Base-by-base conservation (phyloP, 148 eudicot species). In the Silene conica region DNA sequence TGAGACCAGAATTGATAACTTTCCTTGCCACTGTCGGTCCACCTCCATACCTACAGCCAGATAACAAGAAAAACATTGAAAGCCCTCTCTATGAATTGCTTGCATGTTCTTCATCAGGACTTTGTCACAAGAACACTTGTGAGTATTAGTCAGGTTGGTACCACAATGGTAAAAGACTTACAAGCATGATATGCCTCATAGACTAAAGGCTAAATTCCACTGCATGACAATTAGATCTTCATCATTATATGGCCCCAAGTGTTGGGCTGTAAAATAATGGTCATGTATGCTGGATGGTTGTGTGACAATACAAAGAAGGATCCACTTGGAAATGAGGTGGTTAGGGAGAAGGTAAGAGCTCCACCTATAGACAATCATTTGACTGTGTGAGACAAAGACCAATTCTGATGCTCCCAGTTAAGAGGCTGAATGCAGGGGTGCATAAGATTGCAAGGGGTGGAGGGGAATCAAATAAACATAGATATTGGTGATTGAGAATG, bases 1-100 rank as follows among this genome's bases (percentile, higher is more conserved):
- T 87, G 73, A 89, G 85, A 80, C 97, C 97, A 72, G 88, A 86
- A 81, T 78, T 81, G 55, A 94, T 92, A 62, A 90, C 97, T 83
- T 86, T 92, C 41, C 98, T 86, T 11, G 96, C 87, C 86, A 94
- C 82, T 22, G 85, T 80, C 26, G 98, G 98, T 70, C 98, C 98
- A 76, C 98, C 98, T 79, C 98, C 98, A 87, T 94, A 94, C 98
- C 98, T 94, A 79, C 73, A 83, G 67, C 54, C 76, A 73, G 64
- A 62, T 77, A 79, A 50, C 45, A 61, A 68, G 50, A 67, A 22
- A 26, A 71, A 28, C 52, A 28, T 23, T 14, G 22, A 60, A 57
- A 26, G n/a, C 74, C 64, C 61, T 60, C 31, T 50, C 34, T 69
- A 54, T 52, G 28, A 23, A 8, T 25, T 65, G 14, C 25, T 22